Percentiles rank a stretch among this genome's conserved stretches.
Conservation (phyloP, 2,329 filamentous ascomycete genomes). For the Clonostachys solani region DNA sequence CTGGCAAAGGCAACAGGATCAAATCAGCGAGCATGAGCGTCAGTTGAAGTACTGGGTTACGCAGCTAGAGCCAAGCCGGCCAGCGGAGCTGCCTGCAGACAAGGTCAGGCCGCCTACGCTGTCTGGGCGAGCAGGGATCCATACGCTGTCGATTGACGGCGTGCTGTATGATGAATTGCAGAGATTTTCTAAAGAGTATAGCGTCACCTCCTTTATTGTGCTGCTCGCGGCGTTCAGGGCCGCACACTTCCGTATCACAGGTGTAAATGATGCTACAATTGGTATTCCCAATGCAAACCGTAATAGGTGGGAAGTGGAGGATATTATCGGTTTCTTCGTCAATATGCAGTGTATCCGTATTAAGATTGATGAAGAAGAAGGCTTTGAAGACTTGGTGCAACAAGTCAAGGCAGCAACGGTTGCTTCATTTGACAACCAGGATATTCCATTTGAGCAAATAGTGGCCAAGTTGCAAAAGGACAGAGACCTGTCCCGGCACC, state of each 20-base stretch:
- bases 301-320: slow-evolving; percentile 6
- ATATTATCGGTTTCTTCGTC: slow-evolving; percentile 17
- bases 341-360: slow-evolving; percentile 16
- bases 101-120: slow-evolving; percentile 18
- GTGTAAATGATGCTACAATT: slow-evolving; percentile 11
- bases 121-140: neutral
- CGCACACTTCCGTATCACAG: slow-evolving; percentile 16
- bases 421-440: slow-evolving; percentile 10
- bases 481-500: slow-evolving; percentile 2
- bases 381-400: slow-evolving; percentile 6
- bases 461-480: slow-evolving; percentile 3
- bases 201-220: slow-evolving; percentile 4
- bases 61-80: slow-evolving; percentile 1
- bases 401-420: slow-evolving; percentile 7
- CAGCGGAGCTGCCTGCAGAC: slow-evolving; percentile 25
- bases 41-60: slow-evolving; percentile 15
- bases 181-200: neutral
- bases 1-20: slow-evolving; percentile 13
- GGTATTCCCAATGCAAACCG: slow-evolving; percentile 12
- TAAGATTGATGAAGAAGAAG: slow-evolving; percentile 3
- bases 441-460: slow-evolving; percentile 11
- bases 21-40: slow-evolving; percentile 7
- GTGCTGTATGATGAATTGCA: slow-evolving; percentile 5
- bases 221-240: slow-evolving; percentile 16
- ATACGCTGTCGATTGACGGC: too few species aligned